Conservation (phyloP, 1,139 yeast species). For the Scheffersomyces stambukii region DNA sequence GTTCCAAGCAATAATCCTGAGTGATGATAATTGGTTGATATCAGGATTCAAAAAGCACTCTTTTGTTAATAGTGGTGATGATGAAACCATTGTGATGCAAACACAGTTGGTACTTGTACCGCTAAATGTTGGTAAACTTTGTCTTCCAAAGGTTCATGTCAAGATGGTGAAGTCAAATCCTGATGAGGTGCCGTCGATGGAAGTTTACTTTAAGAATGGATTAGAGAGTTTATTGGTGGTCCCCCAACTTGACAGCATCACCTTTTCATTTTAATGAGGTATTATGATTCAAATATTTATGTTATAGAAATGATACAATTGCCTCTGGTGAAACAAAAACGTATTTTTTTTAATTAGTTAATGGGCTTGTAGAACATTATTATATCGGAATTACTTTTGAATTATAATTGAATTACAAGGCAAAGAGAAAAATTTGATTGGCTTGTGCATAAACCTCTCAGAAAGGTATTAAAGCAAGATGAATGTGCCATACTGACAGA, state of each 20-base stretch:
- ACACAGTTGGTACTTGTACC: slow-evolving; percentile 61
- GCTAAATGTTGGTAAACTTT: slow-evolving; percentile 66
- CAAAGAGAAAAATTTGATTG: too few species aligned
- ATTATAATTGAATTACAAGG: too few species aligned
- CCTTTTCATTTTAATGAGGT: slow-evolving; percentile 50
- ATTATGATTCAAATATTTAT: too few species aligned
- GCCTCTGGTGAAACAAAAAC: too few species aligned
- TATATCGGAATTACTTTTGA: too few species aligned
- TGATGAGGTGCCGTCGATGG: slow-evolving; percentile 42
- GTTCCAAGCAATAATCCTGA: slow-evolving; percentile 27
- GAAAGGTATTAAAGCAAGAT: too few species aligned
- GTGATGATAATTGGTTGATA: slow-evolving; percentile 60
- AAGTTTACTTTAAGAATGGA: slow-evolving; percentile 63
- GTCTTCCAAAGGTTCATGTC: slow-evolving; percentile 62
- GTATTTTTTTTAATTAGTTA: too few species aligned
- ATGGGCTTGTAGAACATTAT: too few species aligned
- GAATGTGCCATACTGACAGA: too few species aligned
- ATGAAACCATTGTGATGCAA: slow-evolving; percentile 11
- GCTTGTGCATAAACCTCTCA: too few species aligned
- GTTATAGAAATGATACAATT: too few species aligned
- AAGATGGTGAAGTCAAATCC: slow-evolving; percentile 15
- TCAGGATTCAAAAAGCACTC: slow-evolving; percentile 58
- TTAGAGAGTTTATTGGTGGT: slow-evolving; percentile 68
- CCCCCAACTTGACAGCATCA: slow-evolving; percentile 61
- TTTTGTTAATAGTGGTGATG: slow-evolving; percentile 29